Base-by-base conservation (phyloP, 768 basidiomycete genomes). In the Tubosaeta sp. region DNA sequence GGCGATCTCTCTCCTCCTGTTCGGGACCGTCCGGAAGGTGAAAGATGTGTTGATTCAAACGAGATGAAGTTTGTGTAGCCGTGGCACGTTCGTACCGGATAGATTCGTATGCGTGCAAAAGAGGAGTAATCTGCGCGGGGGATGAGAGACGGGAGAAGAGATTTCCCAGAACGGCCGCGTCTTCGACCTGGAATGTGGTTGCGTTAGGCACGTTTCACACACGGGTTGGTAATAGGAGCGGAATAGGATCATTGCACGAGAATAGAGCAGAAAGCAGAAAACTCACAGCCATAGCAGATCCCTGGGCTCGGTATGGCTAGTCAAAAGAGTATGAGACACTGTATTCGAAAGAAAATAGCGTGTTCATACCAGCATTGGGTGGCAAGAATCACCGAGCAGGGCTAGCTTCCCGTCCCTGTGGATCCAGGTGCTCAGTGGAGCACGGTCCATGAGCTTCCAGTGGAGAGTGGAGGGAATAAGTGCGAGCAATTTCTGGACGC, bases 381-480 rank as follows among this genome's bases (percentile, higher is more conserved):
- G 81, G 42, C 79, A 80, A 0, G 80, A 72, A 56, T 82, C 81
- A 2, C 81, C 81, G 0, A 82, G 66, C 14, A 82, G 61, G 4
- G 65, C 72, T 2, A 81, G 66, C 22, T 64, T 73, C 3, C 72
- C 74, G 16, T 65, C 63, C 31, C 56, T 55, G 60, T 82, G 77
- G 8, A 80, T 52, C 81, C 80, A 82, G 0, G 71, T 74, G 0
- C 67, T 62, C 45, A 82, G 62, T 19, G 80, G 78, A 4, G 60
- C 62, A 14, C 76, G 74, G 53, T 79, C 78, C 64, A 78, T 71
- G 47, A 82, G 61, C 41, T 71, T 73, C 71, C 75, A 79, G 34
- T 71, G 71, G 50, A 79, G 60, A 0, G 77, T 74, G 6, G 71
- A 70, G 1, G 73, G 67, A n/a, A 80, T 65, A n/a, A 78, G 64